phyloP scores from a whole-genome alignment of 164 flowering plant genomes.

The Warburgia ugandensis region DNA sequence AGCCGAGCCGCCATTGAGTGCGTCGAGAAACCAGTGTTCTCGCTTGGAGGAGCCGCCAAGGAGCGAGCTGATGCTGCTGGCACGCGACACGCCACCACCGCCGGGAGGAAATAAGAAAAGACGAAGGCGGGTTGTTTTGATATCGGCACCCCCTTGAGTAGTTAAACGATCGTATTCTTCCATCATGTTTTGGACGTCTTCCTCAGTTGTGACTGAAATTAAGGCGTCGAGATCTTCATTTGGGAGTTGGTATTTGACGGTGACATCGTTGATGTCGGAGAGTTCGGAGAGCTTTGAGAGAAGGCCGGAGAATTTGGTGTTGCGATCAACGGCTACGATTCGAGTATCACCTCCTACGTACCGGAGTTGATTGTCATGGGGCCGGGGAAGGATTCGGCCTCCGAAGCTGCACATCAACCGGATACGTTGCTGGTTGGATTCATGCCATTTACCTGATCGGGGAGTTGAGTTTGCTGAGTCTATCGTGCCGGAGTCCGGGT shows the following conservation, averaged over 20 bases:
- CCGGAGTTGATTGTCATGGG: conserved; percentile 92
- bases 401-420: conserved; percentile 97
- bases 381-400: conserved; percentile 87
- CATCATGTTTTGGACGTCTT: conserved; percentile 92
- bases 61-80: conserved; percentile 52
- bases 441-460: conserved; percentile 15
- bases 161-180: conserved; percentile 74
- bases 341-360: conserved; percentile 96
- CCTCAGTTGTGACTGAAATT: conserved; percentile 80
- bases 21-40: conserved; percentile 79
- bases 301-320: conserved; percentile 42
- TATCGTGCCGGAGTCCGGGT: conserved; percentile 31
- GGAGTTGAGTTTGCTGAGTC: conserved; percentile 37
- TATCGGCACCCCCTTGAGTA: conserved; percentile 16
- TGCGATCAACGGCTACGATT: conserved; percentile 64
- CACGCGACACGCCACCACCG: conserved; percentile 32
- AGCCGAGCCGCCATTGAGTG: conserved; percentile 52
- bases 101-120: conserved; percentile 51
- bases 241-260: conserved; percentile 92
- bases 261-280: conserved; percentile 31
- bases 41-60: conserved; percentile 48
- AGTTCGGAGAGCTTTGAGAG: conserved; percentile 57
- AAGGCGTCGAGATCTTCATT: conserved; percentile 87
- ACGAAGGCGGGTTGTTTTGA: conserved; percentile 54
- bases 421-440: conserved; percentile 34